phyloP scores from a whole-genome alignment of 169 alveolate genomes.

The Cytauxzoon felis region DNA sequence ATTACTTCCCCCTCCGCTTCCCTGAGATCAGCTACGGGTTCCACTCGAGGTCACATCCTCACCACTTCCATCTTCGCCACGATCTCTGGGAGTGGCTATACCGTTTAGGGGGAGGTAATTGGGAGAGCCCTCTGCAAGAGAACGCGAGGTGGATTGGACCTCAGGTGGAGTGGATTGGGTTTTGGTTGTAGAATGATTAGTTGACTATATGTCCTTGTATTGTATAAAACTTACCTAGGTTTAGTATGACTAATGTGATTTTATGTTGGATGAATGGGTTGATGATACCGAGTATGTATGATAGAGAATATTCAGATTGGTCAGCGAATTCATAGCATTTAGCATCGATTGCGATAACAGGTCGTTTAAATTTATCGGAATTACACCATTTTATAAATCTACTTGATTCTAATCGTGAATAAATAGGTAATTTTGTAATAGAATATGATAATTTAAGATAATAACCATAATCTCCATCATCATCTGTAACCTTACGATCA shows the following conservation, averaged over 20 bases:
- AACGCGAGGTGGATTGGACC: too few species aligned
- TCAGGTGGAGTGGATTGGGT: too few species aligned
- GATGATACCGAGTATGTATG: constrained; percentile 42
- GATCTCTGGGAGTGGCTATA: too few species aligned
- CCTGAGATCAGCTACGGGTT: too few species aligned
- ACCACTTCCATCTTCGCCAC: too few species aligned
- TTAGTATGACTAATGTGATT: constrained; percentile 27
- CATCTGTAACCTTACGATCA: constrained; percentile 32
- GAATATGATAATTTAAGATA: constrained; percentile 42
- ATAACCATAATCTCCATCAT: constrained; percentile 41
- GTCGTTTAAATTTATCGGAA: constrained; percentile 34
- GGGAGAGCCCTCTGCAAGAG: too few species aligned
- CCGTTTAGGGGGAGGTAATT: too few species aligned
- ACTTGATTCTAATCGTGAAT: constrained; percentile 35
- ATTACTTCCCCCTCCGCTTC: too few species aligned
- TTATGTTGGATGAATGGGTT: constrained; percentile 33
- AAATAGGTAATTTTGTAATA: constrained; percentile 39
- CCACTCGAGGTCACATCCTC: too few species aligned
- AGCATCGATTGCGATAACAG: constrained; percentile 53
- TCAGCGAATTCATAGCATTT: neutral
- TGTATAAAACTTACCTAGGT: constrained; percentile 36
- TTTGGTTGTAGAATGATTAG: too few species aligned
- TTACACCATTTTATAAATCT: constrained; percentile 15
- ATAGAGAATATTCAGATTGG: constrained; percentile 13
- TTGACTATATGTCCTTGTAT: too few species aligned